A percentile compares a stretch with the other conserved stretches of the same genome.
These are phyloP conservation scores for Pochonia chlamydosporia DNA, from an alignment of 2,329 filamentous ascomycete species.

Conservation along the genomic window DNA sequence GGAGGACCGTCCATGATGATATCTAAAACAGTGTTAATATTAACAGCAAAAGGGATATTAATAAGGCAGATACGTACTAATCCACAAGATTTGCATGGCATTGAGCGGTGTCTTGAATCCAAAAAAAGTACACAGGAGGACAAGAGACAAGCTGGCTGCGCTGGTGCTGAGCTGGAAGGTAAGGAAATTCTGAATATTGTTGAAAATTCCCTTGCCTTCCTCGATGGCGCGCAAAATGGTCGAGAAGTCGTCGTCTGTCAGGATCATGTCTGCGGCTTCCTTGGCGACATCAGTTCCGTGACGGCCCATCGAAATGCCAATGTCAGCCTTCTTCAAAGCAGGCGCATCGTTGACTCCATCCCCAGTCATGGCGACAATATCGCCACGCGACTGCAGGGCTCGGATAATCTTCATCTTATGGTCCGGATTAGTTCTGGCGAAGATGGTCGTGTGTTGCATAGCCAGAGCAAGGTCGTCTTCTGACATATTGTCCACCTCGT, in stretches of 20 bases:
- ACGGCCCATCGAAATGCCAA: slow-evolving; percentile 94
- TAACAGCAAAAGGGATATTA: not conserved
- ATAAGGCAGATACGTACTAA: slow-evolving; percentile 61
- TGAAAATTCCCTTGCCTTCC: slow-evolving; percentile 98
- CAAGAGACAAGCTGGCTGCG: slow-evolving; percentile 84
- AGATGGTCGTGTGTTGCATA: slow-evolving; percentile 86
- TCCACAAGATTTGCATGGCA: slow-evolving; percentile 99
- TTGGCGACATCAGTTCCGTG: slow-evolving; percentile 96
- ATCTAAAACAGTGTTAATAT: slow-evolving; percentile 47
- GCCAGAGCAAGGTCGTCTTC: slow-evolving; percentile 78
- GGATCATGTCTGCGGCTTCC: slow-evolving; percentile 89
- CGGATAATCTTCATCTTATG: slow-evolving; percentile 97
- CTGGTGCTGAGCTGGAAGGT: slow-evolving; percentile 98
- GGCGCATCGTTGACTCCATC: slow-evolving; percentile 98
- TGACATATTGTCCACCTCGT: slow-evolving; percentile 90
- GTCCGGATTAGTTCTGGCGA: slow-evolving; percentile 91
- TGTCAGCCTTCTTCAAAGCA: slow-evolving; percentile 93
- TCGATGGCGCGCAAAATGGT: slow-evolving; percentile 94
- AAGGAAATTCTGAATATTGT: slow-evolving; percentile 98
- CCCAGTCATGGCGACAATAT: slow-evolving; percentile 98
- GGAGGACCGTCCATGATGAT: slow-evolving; percentile 99
- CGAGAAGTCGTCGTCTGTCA: slow-evolving; percentile 84
- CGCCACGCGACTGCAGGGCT: slow-evolving; percentile 84
- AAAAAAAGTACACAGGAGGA: slow-evolving; percentile 85
- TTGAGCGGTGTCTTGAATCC: slow-evolving; percentile 95